Percentiles rank a stretch among this genome's conserved stretches.
phyloP scores from a whole-genome alignment of 345 rosid genomes.

The Rhodamnia rubescens region DNA sequence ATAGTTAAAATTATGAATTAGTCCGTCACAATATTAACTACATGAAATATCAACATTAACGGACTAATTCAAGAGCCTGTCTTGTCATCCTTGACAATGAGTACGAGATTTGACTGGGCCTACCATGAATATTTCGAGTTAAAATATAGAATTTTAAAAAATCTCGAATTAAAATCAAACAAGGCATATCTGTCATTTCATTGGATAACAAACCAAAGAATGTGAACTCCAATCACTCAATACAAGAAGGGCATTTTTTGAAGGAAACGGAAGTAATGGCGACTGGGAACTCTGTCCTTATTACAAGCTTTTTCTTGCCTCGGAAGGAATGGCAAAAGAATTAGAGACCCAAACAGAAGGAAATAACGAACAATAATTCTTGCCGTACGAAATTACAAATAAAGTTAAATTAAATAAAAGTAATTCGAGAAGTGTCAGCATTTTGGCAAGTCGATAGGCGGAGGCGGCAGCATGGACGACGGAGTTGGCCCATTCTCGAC shows the following conservation, averaged over 20 bases:
- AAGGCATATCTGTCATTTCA: too few species aligned
- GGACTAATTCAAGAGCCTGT: too few species aligned
- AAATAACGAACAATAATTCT: not conserved
- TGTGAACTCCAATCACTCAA: too few species aligned
- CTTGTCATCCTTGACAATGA: too few species aligned
- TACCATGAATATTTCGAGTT: too few species aligned
- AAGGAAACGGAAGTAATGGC: not conserved
- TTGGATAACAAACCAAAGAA: too few species aligned
- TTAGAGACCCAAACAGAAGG: not conserved
- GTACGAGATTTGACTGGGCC: too few species aligned
- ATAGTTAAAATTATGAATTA: too few species aligned
- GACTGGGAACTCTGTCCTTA: not conserved
- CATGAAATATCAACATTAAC: too few species aligned
- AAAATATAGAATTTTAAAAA: too few species aligned
- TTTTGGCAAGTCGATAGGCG: conserved; percentile 21
- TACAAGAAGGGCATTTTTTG: not conserved
- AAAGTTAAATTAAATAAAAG: not conserved
- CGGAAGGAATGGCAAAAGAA: not conserved
- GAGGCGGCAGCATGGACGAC: conserved; percentile 18
- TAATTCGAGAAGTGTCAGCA: not conserved
- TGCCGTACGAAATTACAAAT: not conserved
- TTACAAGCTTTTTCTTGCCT: not conserved
- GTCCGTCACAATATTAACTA: too few species aligned
- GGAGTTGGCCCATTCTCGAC: conserved; percentile 24
- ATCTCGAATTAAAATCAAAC: too few species aligned